These are phyloP conservation scores for Daldinia eschscholtzii DNA, from an alignment of 2,329 filamentous ascomycete species.

Conservation along the genomic window DNA sequence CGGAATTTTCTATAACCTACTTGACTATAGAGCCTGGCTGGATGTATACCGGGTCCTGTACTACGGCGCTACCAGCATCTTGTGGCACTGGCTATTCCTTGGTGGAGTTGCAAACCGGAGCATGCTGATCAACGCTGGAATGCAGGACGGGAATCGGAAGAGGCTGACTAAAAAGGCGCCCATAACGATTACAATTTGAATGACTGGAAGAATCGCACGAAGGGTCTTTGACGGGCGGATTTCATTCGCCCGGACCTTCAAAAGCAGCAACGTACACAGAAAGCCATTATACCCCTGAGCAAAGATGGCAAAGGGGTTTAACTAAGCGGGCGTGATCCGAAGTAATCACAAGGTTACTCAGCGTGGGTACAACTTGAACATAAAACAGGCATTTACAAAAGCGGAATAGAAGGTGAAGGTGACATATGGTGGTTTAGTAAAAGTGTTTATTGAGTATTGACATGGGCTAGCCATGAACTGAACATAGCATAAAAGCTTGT, in stretches of 20 bases:
- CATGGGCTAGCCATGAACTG: not conserved
- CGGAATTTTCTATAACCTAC: conserved; percentile 58
- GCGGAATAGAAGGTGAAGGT: not conserved
- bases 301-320: not conserved
- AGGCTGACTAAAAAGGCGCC: conserved; percentile 58
- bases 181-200: conserved; percentile 49
- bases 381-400: not conserved
- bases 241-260: not conserved
- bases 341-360: not conserved
- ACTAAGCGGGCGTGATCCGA: not conserved
- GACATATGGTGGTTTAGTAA: not conserved
- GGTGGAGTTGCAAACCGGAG: conserved; percentile 64
- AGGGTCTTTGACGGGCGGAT: not conserved
- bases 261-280: not conserved
- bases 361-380: not conserved
- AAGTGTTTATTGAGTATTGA: conserved; percentile 10
- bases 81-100: conserved; percentile 70
- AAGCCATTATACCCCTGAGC: not conserved
- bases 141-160: conserved; percentile 67
- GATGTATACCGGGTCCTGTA: conserved; percentile 60
- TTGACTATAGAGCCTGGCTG: conserved; percentile 60
- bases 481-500: not conserved
- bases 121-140: conserved; percentile 69
- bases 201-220: not conserved
- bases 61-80: conserved; percentile 61